phyloP scores from a whole-genome alignment of 108 stramenopile genomes.

The Cylindrotheca fusiformis region DNA sequence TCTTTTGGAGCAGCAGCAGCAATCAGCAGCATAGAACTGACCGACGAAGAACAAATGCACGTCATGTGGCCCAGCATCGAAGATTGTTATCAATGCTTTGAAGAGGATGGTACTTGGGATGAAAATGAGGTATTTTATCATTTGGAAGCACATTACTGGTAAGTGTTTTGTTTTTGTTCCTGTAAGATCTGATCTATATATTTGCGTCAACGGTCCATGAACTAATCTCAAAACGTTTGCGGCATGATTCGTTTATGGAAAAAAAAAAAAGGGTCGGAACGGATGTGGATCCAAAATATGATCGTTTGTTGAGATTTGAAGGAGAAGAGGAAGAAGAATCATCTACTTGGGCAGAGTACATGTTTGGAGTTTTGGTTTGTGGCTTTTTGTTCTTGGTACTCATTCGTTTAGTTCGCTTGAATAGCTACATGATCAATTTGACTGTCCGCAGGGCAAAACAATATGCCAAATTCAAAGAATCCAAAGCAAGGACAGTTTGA shows the following conservation, averaged over 20 bases:
- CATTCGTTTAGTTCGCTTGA: too few species aligned
- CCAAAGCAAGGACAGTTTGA: background rate
- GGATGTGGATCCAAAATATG: slow-evolving; percentile 21
- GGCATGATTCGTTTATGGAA: too few species aligned
- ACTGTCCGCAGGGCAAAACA: too few species aligned
- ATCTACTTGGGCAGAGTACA: background rate
- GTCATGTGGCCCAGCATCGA: slow-evolving; percentile 36
- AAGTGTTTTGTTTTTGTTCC: background rate
- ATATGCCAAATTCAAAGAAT: background rate
- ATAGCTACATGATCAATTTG: too few species aligned
- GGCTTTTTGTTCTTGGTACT: too few species aligned
- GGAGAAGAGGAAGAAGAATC: background rate
- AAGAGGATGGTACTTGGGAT: slow-evolving; percentile 46
- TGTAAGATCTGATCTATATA: background rate
- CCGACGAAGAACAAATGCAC: slow-evolving; percentile 8
- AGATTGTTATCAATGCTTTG: slow-evolving; percentile 37
- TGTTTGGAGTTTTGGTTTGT: background rate
- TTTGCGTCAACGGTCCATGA: too few species aligned
- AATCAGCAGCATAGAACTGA: background rate
- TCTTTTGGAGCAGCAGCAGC: background rate
- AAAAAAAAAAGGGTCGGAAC: too few species aligned
- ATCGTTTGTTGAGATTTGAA: slow-evolving; percentile 1
- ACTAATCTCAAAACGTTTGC: background rate
- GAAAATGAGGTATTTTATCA: slow-evolving; percentile 40
- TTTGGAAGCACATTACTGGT: slow-evolving; percentile 49